These are phyloP conservation scores for Colletotrichum liriopes DNA, from an alignment of 2,329 filamentous ascomycete genomes.

Conservation along the genomic window DNA sequence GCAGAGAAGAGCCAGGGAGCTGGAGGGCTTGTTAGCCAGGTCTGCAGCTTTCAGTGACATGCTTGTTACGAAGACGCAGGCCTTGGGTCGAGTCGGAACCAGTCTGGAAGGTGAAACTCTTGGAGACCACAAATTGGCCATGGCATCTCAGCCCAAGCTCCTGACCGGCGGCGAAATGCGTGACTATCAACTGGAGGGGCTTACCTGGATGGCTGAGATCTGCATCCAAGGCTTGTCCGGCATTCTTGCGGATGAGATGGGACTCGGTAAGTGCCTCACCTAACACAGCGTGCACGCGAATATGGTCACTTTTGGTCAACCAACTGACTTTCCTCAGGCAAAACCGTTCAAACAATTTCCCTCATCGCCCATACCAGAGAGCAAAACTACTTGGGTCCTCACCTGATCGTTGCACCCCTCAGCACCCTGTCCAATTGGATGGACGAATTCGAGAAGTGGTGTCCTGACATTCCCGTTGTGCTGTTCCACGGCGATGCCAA, in stretches of 20 bases:
- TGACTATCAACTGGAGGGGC: constrained; percentile 92
- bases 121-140: constrained; percentile 78
- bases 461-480: constrained; percentile 87
- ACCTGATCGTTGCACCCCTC: constrained; percentile 90
- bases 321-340: constrained; percentile 66
- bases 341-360: constrained; percentile 92
- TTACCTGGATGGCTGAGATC: constrained; percentile 95
- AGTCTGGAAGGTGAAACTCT: constrained; percentile 72
- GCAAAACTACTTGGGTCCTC: constrained; percentile 88
- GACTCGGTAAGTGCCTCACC: constrained; percentile 68
- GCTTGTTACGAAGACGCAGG: constrained; percentile 75
- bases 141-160: constrained; percentile 88
- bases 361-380: constrained; percentile 90
- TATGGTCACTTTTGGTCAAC: constrained; percentile 28
- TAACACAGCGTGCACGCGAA: not conserved
- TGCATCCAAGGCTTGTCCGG: constrained; percentile 87
- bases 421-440: constrained; percentile 98
- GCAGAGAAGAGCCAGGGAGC: constrained; percentile 71
- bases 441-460: constrained; percentile 93
- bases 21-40: constrained; percentile 73
- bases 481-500: constrained; percentile 91
- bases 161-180: constrained; percentile 92
- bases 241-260: constrained; percentile 96
- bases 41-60: constrained; percentile 75
- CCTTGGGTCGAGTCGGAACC: constrained; percentile 73